These are phyloP conservation scores for Tolypocladium endophyticum DNA, from an alignment of 2,329 filamentous ascomycete genomes.

Conservation along the genomic window DNA sequence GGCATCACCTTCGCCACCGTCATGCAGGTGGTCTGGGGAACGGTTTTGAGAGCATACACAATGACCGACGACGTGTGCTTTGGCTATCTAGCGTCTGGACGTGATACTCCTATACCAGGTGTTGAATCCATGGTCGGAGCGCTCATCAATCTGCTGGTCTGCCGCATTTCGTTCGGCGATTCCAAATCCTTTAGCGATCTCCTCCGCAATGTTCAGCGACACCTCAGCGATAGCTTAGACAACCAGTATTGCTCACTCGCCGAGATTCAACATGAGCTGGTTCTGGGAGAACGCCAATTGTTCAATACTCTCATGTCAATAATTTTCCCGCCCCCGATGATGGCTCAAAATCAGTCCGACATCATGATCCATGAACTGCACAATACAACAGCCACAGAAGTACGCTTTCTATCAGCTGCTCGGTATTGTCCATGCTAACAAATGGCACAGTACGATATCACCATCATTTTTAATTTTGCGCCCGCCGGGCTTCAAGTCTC, in stretches of 20 bases:
- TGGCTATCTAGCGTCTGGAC: background rate
- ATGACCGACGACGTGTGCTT: background rate
- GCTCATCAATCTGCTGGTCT: background rate
- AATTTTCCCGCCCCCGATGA: background rate
- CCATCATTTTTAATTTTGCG: background rate
- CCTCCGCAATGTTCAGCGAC: background rate
- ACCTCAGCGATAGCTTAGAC: background rate
- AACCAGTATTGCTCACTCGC: background rate
- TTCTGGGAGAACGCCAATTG: background rate
- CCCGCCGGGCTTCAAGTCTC: background rate
- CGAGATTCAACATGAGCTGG: background rate
- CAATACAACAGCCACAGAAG: background rate
- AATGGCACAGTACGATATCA: background rate
- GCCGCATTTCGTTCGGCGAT: background rate
- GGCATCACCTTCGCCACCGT: background rate
- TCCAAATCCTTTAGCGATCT: background rate
- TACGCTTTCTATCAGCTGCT: background rate
- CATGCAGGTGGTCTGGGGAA: background rate
- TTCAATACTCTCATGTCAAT: background rate
- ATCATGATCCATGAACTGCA: background rate
- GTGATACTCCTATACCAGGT: background rate
- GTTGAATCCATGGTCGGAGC: background rate
- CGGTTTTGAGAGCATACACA: background rate
- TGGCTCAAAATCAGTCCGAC: background rate
- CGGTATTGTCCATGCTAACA: background rate